These are phyloP conservation scores for Chaetomium strumarium DNA, from an alignment of 2,329 filamentous ascomycete species.

Conservation along the genomic window DNA sequence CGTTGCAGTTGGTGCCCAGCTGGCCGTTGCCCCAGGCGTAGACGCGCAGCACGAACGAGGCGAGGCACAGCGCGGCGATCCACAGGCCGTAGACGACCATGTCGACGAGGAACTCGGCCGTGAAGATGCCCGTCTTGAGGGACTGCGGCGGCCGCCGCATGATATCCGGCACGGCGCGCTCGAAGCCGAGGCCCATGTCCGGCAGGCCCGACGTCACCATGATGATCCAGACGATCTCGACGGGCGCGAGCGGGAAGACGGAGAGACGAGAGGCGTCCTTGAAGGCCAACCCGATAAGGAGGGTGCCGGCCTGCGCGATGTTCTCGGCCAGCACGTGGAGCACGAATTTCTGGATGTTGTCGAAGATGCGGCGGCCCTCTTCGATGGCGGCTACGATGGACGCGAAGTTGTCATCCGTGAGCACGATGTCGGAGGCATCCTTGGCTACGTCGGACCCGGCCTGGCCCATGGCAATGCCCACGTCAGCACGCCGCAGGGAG, in stretches of 20 bases:
- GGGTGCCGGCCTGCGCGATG: slow-evolving; percentile 61
- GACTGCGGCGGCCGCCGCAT: slow-evolving; percentile 59
- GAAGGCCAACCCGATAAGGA: slow-evolving; percentile 64
- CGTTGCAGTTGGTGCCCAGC: slow-evolving; percentile 55
- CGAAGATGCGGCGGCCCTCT: slow-evolving; percentile 64
- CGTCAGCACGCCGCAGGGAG: slow-evolving; percentile 65
- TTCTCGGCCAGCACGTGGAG: slow-evolving; percentile 66
- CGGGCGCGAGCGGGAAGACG: slow-evolving; percentile 64
- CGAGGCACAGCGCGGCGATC: slow-evolving; percentile 58
- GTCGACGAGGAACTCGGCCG: slow-evolving; percentile 57
- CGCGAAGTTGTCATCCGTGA: slow-evolving; percentile 85
- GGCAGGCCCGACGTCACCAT: slow-evolving; percentile 67
- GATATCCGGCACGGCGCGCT: slow-evolving; percentile 62
- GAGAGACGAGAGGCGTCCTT: slow-evolving; percentile 54
- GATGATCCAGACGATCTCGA: slow-evolving; percentile 74
- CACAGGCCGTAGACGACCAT: slow-evolving; percentile 62
- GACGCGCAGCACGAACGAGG: slow-evolving; percentile 54
- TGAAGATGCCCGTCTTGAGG: slow-evolving; percentile 58
- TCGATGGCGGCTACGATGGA: slow-evolving; percentile 67
- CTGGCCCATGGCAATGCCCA: slow-evolving; percentile 70
- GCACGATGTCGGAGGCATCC: slow-evolving; percentile 79
- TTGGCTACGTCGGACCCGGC: slow-evolving; percentile 69
- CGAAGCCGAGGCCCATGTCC: slow-evolving; percentile 66
- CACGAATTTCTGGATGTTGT: slow-evolving; percentile 68
- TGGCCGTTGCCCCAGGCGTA: slow-evolving; percentile 44